Evolutionary conservation across 2,329 filamentous ascomycete genomes (phyloP), one percentile per base, ranked within the genome.

Genomic region (Epichloe elymi): DNA sequence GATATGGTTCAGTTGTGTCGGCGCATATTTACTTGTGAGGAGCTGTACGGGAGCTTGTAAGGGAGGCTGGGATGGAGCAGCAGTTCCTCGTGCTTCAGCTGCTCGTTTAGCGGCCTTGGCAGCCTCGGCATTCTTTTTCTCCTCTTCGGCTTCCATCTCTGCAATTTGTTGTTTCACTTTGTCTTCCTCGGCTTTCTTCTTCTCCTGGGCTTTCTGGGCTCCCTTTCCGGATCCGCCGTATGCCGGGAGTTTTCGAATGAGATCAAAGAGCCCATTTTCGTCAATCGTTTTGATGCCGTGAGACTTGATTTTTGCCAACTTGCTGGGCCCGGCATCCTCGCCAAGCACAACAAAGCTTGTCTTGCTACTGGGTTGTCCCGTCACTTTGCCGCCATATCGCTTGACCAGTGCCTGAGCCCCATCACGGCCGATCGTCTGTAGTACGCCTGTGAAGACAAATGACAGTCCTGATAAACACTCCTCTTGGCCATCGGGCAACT

Each of bases 11-110:
- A 94, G 74, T 50, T 85, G 78, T 1, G 85, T 86, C 2, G 93
- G 93, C 0, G 93, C 93, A 67, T 98, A 97, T 61, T 96, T 97
- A 43, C 85, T 86, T 2, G 93, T 98, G 85, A 93, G 95, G 2
- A 98, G 74, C 58, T 87, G 82, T 53, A 80, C 76, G 49, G 81
- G 74, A 38, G 74, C 65, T 50, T 69, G 65, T n/a, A 35, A n/a
- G 7, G 50, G 57, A 33, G 74, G 60, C 58, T 79, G 76, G 39
- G 60, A 57, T 7, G 58, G 49, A 20, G 57, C 52, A 17, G 58
- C 43, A 5, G 53, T 53, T 4, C 65, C 63, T 39, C 59, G 59
- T 43, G 61, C 55, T n/a, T 59, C 58, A 4, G 68, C 68, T 3
- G 67, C 63, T 48, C 57, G 63, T 55, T 76, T 74, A 2, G 74